Percentiles rank a stretch among this genome's conserved stretches.
Evolutionary conservation across 2,329 filamentous ascomycete species (phyloP).

Genomic region (Cytospora piceae): DNA sequence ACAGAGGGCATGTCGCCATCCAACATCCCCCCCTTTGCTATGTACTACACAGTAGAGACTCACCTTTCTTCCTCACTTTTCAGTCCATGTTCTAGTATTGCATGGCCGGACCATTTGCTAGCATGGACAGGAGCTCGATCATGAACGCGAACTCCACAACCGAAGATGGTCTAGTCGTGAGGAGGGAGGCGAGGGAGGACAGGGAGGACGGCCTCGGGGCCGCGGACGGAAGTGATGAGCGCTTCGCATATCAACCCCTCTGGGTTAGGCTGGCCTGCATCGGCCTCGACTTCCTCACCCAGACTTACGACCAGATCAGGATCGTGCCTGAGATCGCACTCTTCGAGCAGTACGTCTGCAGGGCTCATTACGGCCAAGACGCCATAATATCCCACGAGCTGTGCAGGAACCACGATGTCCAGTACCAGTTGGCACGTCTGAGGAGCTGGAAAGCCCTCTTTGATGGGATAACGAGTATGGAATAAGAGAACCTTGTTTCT

Average conservation of each 20-base stretch:
- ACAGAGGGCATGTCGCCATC: neutral
- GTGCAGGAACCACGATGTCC: conserved; percentile 25
- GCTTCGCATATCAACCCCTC: conserved; percentile 24
- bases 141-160: neutral
- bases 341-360: conserved; percentile 28
- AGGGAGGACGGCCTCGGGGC: neutral
- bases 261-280: conserved; percentile 30
- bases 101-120: neutral
- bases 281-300: conserved; percentile 27
- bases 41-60: neutral
- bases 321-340: conserved; percentile 31
- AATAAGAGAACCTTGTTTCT: neutral
- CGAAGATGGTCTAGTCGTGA: neutral
- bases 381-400: conserved; percentile 14
- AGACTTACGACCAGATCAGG: conserved; percentile 30
- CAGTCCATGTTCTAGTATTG: neutral
- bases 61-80: neutral
- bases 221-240: neutral
- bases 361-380: conserved; percentile 12
- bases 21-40: neutral
- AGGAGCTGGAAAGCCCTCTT: conserved; percentile 30
- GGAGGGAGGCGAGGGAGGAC: neutral
- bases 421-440: conserved; percentile 27
- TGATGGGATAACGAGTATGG: conserved; percentile 28
- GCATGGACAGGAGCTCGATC: neutral